These are phyloP conservation scores for Musa acuminata DNA, from an alignment of 176 grass and related monocot genomes.

Conservation along the genomic window DNA sequence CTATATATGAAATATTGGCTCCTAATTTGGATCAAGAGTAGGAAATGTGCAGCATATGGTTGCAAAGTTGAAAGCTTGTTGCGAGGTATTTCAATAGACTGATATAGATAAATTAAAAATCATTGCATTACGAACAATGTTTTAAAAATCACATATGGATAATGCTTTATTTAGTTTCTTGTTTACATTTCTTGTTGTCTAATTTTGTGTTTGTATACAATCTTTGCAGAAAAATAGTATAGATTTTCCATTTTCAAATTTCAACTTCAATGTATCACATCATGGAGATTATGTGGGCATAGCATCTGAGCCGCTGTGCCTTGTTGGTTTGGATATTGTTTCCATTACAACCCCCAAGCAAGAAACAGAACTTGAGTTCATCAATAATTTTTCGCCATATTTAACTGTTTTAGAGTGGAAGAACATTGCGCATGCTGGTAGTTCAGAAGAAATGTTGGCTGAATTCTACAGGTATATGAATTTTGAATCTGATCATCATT, in stretches of 20 bases:
- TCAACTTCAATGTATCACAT: conserved; percentile 73
- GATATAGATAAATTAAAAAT: background rate
- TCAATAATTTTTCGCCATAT: conserved; percentile 45
- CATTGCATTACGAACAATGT: background rate
- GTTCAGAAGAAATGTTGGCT: conserved; percentile 26
- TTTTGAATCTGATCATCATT: background rate
- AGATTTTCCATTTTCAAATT: conserved; percentile 26
- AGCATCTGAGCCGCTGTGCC: conserved; percentile 51
- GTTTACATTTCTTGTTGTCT: too few species aligned
- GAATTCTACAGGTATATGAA: conserved; percentile 56
- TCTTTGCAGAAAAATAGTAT: conserved; percentile 18
- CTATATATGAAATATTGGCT: background rate
- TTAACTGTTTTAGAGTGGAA: conserved; percentile 55
- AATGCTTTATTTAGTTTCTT: background rate
- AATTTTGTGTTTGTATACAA: background rate
- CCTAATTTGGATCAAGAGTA: too few species aligned
- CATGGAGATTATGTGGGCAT: conserved; percentile 80
- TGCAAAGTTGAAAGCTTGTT: background rate
- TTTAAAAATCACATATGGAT: background rate
- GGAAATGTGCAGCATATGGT: too few species aligned
- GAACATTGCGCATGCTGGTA: conserved; percentile 25
- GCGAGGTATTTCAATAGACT: background rate
- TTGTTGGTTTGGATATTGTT: conserved; percentile 78
- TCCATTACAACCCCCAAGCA: conserved; percentile 35
- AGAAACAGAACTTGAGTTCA: conserved; percentile 35